Base-by-base conservation (phyloP, 495 filamentous ascomycete species). In the Friedmanniomyces simplex region DNA sequence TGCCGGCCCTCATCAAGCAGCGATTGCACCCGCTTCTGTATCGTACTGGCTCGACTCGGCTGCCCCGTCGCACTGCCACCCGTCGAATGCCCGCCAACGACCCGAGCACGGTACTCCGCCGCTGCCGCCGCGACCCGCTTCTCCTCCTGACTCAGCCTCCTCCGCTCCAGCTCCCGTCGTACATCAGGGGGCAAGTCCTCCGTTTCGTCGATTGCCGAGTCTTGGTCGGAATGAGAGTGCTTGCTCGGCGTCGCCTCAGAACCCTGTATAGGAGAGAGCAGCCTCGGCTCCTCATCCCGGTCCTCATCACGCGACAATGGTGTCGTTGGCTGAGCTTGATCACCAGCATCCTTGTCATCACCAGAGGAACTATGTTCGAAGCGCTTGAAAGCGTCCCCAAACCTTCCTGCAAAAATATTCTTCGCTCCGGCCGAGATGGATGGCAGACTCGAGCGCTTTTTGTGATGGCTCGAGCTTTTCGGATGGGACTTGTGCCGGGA, bases 351-450 rank as follows among this genome's bases (percentile, higher is more conserved):
- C 39, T 47, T 25, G 6, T 32, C 25, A 37, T 50, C 54, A 18
- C 76, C 77, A 32, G 70, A 66, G 51, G 72, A 73, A 60, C 80
- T 80, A 22, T 79, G 79, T 67, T 98, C 93, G 63, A 98, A 98
- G 5, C 87, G 80, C 60, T 91, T 86, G 74, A 98, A 97, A 3
- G 94, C 91, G 52, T 96, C 94, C 1, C 94, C 90, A 69, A 98
- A 96, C 68, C 87, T 89, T 7, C 91, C 88, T 25, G 84, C 84
- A 24, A 98, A 77, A 39, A 95, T 79, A n/a, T 87, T 85, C 30
- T 86, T 86, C 1, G 82, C 79, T 14, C 86, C 73, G 3, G 87
- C 22, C 84, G 28, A 93, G 74, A 0, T 84, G 88, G 39, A 43
- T 14, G 85, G 84, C 54, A 98, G 75, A 67, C 88, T 95, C 22